phyloP scores from a whole-genome alignment of 2,329 filamentous ascomycete genomes.

The Phoma herbarum region DNA sequence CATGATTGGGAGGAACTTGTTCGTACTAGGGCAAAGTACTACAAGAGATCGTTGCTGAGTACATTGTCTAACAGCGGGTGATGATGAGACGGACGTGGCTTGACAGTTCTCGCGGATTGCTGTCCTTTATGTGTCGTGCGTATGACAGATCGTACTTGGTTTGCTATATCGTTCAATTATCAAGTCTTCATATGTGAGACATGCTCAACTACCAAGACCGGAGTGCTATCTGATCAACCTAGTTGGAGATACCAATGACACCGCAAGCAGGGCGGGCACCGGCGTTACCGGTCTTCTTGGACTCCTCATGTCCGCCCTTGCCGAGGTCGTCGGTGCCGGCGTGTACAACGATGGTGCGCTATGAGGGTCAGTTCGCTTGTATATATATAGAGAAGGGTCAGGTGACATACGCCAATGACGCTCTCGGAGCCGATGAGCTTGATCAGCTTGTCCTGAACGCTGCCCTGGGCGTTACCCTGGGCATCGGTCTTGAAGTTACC shows the following conservation, averaged over 20 bases:
- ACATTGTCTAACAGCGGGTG: too few species aligned
- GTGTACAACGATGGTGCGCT: constrained; percentile 96
- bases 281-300: constrained; percentile 98
- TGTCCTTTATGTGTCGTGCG: background rate
- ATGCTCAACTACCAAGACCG: background rate
- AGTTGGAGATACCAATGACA: constrained; percentile 88
- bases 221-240: constrained; percentile 49
- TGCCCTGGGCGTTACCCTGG: constrained; percentile 88
- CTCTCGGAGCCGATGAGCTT: constrained; percentile 97
- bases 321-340: constrained; percentile 96
- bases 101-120: too few species aligned
- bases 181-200: background rate
- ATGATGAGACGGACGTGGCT: too few species aligned
- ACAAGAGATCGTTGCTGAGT: too few species aligned
- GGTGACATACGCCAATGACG: constrained; percentile 78
- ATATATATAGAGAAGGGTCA: background rate
- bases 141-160: background rate
- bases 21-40: too few species aligned
- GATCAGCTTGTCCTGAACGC: constrained; percentile 79
- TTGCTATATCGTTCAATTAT: constrained; percentile 4
- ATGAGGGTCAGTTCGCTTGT: constrained; percentile 25
- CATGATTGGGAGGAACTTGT: too few species aligned
- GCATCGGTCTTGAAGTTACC: constrained; percentile 97
- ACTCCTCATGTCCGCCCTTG: constrained; percentile 90
- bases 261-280: constrained; percentile 93